These are phyloP conservation scores for Trichoderma atrobrunneum DNA, from an alignment of 2,329 filamentous ascomycete genomes.

Conservation along the genomic window DNA sequence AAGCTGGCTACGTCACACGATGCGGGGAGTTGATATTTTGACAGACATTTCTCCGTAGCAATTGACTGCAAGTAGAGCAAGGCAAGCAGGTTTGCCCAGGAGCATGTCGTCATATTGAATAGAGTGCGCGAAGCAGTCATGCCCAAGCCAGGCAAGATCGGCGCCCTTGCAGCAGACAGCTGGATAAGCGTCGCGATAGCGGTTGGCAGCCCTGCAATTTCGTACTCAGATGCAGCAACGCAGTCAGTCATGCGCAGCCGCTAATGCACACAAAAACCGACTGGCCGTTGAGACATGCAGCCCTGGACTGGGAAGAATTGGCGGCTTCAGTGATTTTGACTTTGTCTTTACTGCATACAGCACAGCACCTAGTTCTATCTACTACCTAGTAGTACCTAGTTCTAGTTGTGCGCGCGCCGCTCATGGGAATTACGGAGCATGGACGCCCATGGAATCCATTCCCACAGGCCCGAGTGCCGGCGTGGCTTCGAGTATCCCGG, in stretches of 20 bases:
- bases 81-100: conserved; percentile 7
- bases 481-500: background rate
- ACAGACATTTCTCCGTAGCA: background rate
- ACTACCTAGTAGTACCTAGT: background rate
- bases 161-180: conserved; percentile 8
- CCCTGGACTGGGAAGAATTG: no score
- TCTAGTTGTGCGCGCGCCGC: background rate
- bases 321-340: background rate
- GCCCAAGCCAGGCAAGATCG: conserved; percentile 13
- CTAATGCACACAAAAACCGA: conserved; percentile 1
- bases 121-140: background rate
- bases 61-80: background rate
- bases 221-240: background rate
- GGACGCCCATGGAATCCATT: background rate
- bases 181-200: conserved; percentile 3
- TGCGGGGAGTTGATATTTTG: conserved; percentile 1
- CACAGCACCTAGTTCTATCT: background rate
- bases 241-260: background rate
- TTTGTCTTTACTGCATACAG: background rate
- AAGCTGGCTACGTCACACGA: conserved; percentile 9
- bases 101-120: conserved; percentile 11
- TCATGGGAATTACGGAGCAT: background rate
- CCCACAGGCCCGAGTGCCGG: background rate
- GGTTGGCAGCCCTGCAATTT: conserved; percentile 3
- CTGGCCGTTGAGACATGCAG: no score